A percentile compares a stretch with the other conserved stretches of the same genome.
Conservation (phyloP, 371 early-diverging fungal species). For the Mortierella sp. region DNA sequence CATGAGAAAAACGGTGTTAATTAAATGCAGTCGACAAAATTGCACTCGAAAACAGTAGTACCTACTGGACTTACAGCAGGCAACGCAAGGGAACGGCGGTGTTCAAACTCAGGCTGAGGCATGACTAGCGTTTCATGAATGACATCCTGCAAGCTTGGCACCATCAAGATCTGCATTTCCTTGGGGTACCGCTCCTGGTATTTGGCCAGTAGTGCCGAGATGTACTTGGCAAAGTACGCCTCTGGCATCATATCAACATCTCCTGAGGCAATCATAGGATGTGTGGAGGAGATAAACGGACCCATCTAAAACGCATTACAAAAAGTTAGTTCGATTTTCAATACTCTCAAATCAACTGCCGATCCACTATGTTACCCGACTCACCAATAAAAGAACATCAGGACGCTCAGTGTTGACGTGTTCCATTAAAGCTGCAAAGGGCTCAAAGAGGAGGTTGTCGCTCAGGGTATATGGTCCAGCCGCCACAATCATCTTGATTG, state of each 20-base stretch:
- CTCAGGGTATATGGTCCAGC: slow-evolving; percentile 90
- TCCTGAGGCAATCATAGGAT: slow-evolving; percentile 73
- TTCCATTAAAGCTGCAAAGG: slow-evolving; percentile 78
- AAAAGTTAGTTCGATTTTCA: background rate
- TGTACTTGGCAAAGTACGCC: slow-evolving; percentile 71
- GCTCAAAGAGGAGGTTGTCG: slow-evolving; percentile 82
- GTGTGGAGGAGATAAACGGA: slow-evolving; percentile 84
- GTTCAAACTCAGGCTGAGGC: slow-evolving; percentile 85
- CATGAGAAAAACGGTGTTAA: background rate
- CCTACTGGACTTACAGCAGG: slow-evolving; percentile 39
- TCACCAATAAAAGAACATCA: slow-evolving; percentile 81
- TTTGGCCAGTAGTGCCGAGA: slow-evolving; percentile 64
- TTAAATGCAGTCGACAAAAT: background rate
- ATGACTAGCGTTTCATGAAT: slow-evolving; percentile 78
- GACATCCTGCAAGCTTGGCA: slow-evolving; percentile 85
- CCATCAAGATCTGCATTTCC: slow-evolving; percentile 68
- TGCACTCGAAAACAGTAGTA: background rate
- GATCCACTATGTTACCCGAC: background rate
- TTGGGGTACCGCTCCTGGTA: slow-evolving; percentile 62
- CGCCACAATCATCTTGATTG: slow-evolving; percentile 79
- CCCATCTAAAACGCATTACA: slow-evolving; percentile 67
- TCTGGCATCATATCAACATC: slow-evolving; percentile 70
- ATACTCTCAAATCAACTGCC: background rate
- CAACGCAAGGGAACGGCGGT: slow-evolving; percentile 37
- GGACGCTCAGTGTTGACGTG: slow-evolving; percentile 74